These are phyloP conservation scores for Naganishia albida DNA, from an alignment of 1,284 basidiomycete species.

Conservation along the genomic window DNA sequence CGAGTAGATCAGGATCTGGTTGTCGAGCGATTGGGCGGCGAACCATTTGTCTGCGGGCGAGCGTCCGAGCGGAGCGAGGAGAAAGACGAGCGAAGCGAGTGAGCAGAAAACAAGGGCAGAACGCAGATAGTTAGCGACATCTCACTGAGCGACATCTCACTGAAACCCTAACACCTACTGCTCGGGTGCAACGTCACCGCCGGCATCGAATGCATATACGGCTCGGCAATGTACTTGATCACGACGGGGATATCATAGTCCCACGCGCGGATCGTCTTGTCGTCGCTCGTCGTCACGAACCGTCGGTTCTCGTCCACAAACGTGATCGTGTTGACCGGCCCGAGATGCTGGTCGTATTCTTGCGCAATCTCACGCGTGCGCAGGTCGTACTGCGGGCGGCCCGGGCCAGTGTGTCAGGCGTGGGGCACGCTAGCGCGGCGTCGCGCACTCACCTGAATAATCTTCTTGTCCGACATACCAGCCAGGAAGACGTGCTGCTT, in stretches of 20 bases:
- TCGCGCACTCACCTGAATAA: slow-evolving; percentile 76
- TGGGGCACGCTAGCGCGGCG: too few species aligned
- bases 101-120: not conserved
- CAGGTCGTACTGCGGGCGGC: slow-evolving; percentile 78
- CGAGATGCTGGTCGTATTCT: slow-evolving; percentile 98
- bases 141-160: too few species aligned
- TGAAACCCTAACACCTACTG: slow-evolving; percentile 63
- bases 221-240: slow-evolving; percentile 99
- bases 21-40: slow-evolving; percentile 95
- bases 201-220: slow-evolving; percentile 99
- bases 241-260: slow-evolving; percentile 97
- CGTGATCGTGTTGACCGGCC: slow-evolving; percentile 96
- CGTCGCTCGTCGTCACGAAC: slow-evolving; percentile 97
- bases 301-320: slow-evolving; percentile 94
- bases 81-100: slow-evolving; percentile 24
- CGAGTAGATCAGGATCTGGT: slow-evolving; percentile 95
- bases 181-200: slow-evolving; percentile 92
- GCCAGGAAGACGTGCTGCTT: slow-evolving; percentile 96
- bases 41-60: slow-evolving; percentile 75
- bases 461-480: slow-evolving; percentile 99
- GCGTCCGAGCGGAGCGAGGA: slow-evolving; percentile 28
- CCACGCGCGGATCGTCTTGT: slow-evolving; percentile 99
- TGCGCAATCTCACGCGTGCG: slow-evolving; percentile 90
- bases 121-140: not conserved
- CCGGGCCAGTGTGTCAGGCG: too few species aligned